phyloP scores from a whole-genome alignment of 2,329 filamentous ascomycete species.

The Phyllosticta citriasiana region DNA sequence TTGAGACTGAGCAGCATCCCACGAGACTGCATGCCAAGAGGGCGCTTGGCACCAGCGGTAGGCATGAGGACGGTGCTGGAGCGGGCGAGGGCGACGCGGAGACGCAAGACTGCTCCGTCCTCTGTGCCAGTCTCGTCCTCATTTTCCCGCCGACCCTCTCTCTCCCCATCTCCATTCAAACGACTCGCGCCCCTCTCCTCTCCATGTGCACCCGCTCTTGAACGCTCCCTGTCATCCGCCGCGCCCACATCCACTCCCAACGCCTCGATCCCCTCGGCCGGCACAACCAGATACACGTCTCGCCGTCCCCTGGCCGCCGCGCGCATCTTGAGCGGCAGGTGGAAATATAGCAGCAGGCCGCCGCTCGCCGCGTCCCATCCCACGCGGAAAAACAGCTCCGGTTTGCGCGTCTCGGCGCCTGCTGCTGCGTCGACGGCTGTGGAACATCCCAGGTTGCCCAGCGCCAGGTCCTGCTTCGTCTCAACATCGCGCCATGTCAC shows the following conservation, averaged over 20 bases:
- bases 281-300: background rate
- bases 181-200: background rate
- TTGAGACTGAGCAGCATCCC: background rate
- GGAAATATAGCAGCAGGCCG: background rate
- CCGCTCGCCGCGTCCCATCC: background rate
- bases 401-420: background rate
- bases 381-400: background rate
- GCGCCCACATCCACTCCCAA: too few species aligned
- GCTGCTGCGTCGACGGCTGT: background rate
- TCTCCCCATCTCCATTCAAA: background rate
- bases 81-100: background rate
- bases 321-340: background rate
- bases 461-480: background rate
- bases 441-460: background rate
- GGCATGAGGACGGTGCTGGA: background rate
- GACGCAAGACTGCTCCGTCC: background rate
- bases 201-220: background rate
- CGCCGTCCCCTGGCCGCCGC: background rate
- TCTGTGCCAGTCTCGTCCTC: background rate
- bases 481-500: background rate
- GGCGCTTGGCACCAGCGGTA: background rate
- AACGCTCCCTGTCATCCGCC: too few species aligned
- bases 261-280: background rate
- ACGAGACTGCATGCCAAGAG: background rate
- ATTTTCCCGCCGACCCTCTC: background rate